These are phyloP conservation scores for Veloboletus limbatus DNA, from an alignment of 1,284 basidiomycete species.

Conservation along the genomic window DNA sequence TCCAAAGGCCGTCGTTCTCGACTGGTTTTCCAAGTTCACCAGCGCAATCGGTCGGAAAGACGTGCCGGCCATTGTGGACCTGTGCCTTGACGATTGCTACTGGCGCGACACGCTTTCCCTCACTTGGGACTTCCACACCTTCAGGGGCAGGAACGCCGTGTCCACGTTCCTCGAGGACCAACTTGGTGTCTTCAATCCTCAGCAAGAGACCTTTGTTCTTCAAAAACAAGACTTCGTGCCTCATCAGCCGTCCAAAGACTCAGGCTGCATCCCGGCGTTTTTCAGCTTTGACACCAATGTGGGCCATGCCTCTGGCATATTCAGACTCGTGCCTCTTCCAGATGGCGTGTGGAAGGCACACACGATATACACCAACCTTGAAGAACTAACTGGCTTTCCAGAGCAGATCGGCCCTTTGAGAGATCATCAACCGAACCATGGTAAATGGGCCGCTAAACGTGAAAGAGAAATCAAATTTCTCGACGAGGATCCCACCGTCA, in stretches of 20 bases:
- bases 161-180: slow-evolving; percentile 44
- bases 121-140: slow-evolving; percentile 63
- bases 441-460: slow-evolving; percentile 37
- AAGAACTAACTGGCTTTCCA: slow-evolving; percentile 46
- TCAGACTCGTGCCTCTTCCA: slow-evolving; percentile 48
- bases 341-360: slow-evolving; percentile 50
- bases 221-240: slow-evolving; percentile 25
- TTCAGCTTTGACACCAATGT: slow-evolving; percentile 53
- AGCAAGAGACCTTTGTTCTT: slow-evolving; percentile 20
- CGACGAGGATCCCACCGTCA: slow-evolving; percentile 33
- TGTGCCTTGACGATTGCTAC: slow-evolving; percentile 44
- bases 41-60: slow-evolving; percentile 23
- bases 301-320: slow-evolving; percentile 46
- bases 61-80: slow-evolving; percentile 19
- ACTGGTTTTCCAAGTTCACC: slow-evolving; percentile 26
- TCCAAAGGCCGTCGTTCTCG: slow-evolving; percentile 12
- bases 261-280: slow-evolving; percentile 51
- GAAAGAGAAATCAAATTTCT: slow-evolving; percentile 39
- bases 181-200: slow-evolving; percentile 36
- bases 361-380: slow-evolving; percentile 33
- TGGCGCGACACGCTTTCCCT: slow-evolving; percentile 62
- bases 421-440: slow-evolving; percentile 40
- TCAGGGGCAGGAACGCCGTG: slow-evolving; percentile 43
- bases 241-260: slow-evolving; percentile 45
- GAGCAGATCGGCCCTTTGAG: slow-evolving; percentile 34